Base-by-base conservation (phyloP, 1,284 basidiomycete species). In the Malassezia slooffiae region DNA sequence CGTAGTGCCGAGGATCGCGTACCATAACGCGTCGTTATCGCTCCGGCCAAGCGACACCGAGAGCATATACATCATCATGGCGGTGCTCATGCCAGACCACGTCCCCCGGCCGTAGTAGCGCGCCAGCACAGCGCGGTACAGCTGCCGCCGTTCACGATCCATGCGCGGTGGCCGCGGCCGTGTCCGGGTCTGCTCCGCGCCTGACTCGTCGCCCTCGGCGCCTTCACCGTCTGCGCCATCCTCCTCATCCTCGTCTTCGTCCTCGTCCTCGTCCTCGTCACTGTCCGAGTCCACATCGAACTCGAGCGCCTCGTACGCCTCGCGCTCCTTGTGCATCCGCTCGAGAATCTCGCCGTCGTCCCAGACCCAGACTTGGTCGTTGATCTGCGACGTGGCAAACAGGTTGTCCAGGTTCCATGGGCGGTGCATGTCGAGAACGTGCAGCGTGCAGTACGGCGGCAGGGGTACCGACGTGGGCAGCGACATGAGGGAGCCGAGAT, bases 21-120 rank as follows among this genome's bases (percentile, higher is more conserved):
- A 86, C 90, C 91, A 97, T 32, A 99, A 74, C 5, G 88, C 76
- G 68, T 96, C 89, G 63, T 89, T 88, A 69, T 95, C 90, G 10
- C 83, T 82, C 20, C 90, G 79, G 60, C 91, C 87, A 11, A 95
- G 77, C 10, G 81, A 76, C 5, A 83, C 88, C 11, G 89, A 86
- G 4, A 99, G 79, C 45, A 89, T 76, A 65, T 93, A 97, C 40
- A 96, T 79, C 27, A 84, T 84, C 13, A 82, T 82, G 2, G 89
- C 81, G 9, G 86, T 85, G 55, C 85, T 86, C 73, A 91, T 88
- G 2, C 88, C 88, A 60, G 84, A 79, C 72, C 79, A 85, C 34
- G 85, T 85, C 31, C 93, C 93, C 6, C 79, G 75, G 52, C 76
- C 75, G 67, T 93, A 96, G 71, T 97, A 83, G 19, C 62, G 59